Conservation (phyloP, 495 filamentous ascomycete genomes). For the Penicillium pulvis region DNA sequence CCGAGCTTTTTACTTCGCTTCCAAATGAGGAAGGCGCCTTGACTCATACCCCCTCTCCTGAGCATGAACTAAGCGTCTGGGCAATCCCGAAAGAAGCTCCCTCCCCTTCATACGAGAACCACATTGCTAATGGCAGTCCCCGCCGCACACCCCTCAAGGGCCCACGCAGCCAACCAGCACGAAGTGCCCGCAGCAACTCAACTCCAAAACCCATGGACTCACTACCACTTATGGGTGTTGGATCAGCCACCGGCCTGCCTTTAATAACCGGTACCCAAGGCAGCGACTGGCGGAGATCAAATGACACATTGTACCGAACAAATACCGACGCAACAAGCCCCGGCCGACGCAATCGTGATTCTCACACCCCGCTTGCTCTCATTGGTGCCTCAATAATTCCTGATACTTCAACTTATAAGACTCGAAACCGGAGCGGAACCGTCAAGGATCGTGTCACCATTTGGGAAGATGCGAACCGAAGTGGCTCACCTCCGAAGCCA, state of each 20-base stretch:
- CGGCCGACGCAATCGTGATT: constrained; percentile 12
- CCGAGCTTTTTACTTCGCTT: constrained; percentile 33
- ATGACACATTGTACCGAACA: constrained; percentile 20
- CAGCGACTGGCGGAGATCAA: constrained; percentile 28
- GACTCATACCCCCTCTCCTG: constrained; percentile 40
- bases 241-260: constrained; percentile 16
- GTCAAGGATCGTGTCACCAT: constrained; percentile 39
- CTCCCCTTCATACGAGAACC: constrained; percentile 31
- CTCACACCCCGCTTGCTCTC: constrained; percentile 8
- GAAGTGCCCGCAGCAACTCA: constrained; percentile 25
- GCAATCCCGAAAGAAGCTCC: constrained; percentile 23
- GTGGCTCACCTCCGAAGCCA: constrained; percentile 18
- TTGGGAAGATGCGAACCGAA: constrained; percentile 38
- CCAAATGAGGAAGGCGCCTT: constrained; percentile 24
- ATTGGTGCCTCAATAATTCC: constrained; percentile 9
- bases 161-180: constrained; percentile 38
- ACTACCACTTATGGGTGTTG: constrained; percentile 14
- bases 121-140: constrained; percentile 32
- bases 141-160: constrained; percentile 41
- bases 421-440: constrained; percentile 7
- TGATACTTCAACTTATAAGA: constrained; percentile 4
- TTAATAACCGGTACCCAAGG: constrained; percentile 32
- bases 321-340: constrained; percentile 18
- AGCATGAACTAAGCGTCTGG: constrained; percentile 34
- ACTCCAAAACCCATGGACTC: constrained; percentile 21